Evolutionary conservation across 2,329 filamentous ascomycete species (phyloP).

Genomic region (Nigrospora osmanthi): DNA sequence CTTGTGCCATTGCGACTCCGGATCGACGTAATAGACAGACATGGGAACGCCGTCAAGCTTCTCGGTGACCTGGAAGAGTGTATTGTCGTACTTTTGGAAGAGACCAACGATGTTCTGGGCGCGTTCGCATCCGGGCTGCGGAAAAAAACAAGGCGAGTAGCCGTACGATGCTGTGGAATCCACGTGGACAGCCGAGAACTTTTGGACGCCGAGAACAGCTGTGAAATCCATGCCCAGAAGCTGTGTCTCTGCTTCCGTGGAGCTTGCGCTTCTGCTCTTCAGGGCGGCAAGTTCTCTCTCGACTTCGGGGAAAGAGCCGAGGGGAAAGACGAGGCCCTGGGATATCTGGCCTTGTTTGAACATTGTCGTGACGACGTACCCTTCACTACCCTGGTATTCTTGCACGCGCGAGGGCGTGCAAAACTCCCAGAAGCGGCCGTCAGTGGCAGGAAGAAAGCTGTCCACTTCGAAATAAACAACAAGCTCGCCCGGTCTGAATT

Average conservation of each 20-base stretch:
- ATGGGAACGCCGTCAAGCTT: conserved; percentile 24
- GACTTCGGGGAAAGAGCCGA: conserved; percentile 14
- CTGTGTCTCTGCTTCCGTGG: conserved; percentile 4
- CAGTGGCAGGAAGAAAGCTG: conserved; percentile 17
- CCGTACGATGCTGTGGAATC: conserved; percentile 5
- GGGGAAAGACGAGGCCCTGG: conserved; percentile 18
- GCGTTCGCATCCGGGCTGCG: conserved; percentile 14
- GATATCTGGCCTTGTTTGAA: conserved; percentile 12
- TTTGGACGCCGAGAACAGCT: conserved; percentile 16
- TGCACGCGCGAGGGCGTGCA: neutral
- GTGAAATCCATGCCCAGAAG: conserved; percentile 15
- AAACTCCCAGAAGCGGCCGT: conserved; percentile 14
- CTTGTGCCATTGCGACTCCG: conserved; percentile 10
- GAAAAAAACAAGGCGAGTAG: conserved; percentile 16
- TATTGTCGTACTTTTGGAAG: conserved; percentile 7
- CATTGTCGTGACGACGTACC: conserved; percentile 13
- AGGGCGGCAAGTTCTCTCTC: conserved; percentile 3
- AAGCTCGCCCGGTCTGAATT: conserved; percentile 12
- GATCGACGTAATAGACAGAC: conserved; percentile 17
- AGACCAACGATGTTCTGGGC: conserved; percentile 15
- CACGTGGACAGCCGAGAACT: conserved; percentile 13
- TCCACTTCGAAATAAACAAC: conserved; percentile 24
- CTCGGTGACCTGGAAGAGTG: conserved; percentile 19
- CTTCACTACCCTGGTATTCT: conserved; percentile 8
- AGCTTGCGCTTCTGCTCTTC: conserved; percentile 6